Conservation (phyloP, 2,329 filamentous ascomycete species). For the Colletotrichum spaethianum region DNA sequence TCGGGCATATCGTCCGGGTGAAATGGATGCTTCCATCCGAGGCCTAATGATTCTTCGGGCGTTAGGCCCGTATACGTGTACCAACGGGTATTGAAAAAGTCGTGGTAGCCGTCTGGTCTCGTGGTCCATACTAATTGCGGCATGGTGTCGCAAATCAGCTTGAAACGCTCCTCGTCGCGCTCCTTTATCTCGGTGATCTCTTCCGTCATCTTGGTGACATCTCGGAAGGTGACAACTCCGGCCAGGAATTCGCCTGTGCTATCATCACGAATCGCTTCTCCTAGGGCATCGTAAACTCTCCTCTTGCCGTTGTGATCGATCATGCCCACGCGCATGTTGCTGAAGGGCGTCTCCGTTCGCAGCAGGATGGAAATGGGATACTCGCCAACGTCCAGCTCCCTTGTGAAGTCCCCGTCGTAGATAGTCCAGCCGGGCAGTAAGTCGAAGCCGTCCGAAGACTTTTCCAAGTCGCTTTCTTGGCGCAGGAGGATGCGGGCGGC, state of each 20-base stretch:
- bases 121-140: constrained; percentile 83
- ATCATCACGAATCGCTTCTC: constrained; percentile 77
- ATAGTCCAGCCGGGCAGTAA: constrained; percentile 73
- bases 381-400: constrained; percentile 69
- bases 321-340: constrained; percentile 74
- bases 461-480: constrained; percentile 56
- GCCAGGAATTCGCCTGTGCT: constrained; percentile 80
- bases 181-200: constrained; percentile 79
- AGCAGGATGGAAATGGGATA: constrained; percentile 78
- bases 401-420: constrained; percentile 77
- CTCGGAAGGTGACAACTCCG: constrained; percentile 79
- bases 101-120: constrained; percentile 73
- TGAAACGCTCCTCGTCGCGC: constrained; percentile 81
- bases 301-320: constrained; percentile 66
- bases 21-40: constrained; percentile 74
- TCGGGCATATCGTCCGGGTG: constrained; percentile 78
- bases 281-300: constrained; percentile 75
- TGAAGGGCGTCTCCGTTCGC: constrained; percentile 72
- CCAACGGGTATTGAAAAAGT: constrained; percentile 86
- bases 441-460: constrained; percentile 64
- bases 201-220: constrained; percentile 79
- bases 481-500: constrained; percentile 70
- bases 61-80: constrained; percentile 82
- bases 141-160: constrained; percentile 82
- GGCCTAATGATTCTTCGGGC: constrained; percentile 72